Conservation (phyloP, 441 rosid genomes). For the Pelargonium exstipulatum region DNA sequence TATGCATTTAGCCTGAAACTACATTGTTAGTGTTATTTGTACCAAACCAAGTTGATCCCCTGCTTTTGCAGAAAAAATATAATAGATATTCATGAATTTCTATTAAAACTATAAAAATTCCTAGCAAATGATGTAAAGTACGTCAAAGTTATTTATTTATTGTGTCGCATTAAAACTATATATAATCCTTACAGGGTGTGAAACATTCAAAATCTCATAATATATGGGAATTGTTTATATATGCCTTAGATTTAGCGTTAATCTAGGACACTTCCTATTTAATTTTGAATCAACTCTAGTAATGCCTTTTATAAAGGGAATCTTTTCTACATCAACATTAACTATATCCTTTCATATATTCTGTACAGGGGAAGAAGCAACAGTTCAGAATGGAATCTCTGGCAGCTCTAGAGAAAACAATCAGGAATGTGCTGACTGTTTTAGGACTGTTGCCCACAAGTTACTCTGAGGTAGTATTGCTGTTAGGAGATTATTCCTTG, state of each 20-base stretch:
- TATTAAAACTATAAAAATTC: too few species aligned
- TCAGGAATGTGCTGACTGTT: slow-evolving; percentile 49
- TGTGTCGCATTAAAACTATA: background rate
- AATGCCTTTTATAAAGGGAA: background rate
- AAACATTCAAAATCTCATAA: too few species aligned
- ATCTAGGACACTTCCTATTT: too few species aligned
- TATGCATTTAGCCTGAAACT: background rate
- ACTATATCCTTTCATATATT: slow-evolving; percentile 10
- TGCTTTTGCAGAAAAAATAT: background rate
- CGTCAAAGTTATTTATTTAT: background rate
- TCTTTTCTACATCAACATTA: background rate
- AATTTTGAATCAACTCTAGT: background rate
- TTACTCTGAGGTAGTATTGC: slow-evolving; percentile 55
- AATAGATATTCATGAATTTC: background rate
- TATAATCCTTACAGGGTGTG: slow-evolving; percentile 41
- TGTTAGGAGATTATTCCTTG: background rate
- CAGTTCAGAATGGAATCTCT: slow-evolving; percentile 59
- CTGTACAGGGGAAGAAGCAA: slow-evolving; percentile 77
- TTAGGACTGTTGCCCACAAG: slow-evolving; percentile 74
- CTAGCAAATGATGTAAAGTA: background rate
- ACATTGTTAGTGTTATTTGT: background rate
- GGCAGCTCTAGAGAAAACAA: slow-evolving; percentile 51
- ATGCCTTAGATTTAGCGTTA: too few species aligned
- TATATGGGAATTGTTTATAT: too few species aligned
- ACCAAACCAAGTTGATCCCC: background rate